Evolutionary conservation across 2,329 filamentous ascomycete genomes (phyloP).

Genomic region (Cytospora leucostoma): DNA sequence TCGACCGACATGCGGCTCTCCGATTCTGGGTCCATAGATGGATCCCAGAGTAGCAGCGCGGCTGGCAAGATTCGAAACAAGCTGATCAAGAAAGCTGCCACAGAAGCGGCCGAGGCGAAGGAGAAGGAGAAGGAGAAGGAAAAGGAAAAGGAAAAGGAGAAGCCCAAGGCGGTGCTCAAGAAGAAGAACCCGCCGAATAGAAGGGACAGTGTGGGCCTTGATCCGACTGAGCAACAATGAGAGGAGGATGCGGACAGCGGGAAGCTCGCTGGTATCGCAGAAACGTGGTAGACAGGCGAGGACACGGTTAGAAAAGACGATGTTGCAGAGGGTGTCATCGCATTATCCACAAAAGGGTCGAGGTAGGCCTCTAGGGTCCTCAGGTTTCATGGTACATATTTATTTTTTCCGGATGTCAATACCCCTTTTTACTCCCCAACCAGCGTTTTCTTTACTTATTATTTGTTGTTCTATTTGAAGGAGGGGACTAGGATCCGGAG

Average conservation of each 20-base stretch:
- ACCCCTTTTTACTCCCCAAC: not conserved
- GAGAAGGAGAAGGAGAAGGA: slow-evolving; percentile 5
- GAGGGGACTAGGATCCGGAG: not conserved
- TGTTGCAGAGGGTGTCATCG: not conserved
- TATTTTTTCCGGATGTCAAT: slow-evolving; percentile 5
- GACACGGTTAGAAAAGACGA: not conserved
- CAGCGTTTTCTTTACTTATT: slow-evolving; percentile 2
- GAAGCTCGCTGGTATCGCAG: not conserved
- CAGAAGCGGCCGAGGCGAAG: slow-evolving; percentile 13
- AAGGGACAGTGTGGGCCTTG: slow-evolving; percentile 29
- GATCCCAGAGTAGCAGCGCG: slow-evolving; percentile 25
- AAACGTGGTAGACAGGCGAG: slow-evolving; percentile 1
- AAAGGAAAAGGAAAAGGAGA: slow-evolving; percentile 25
- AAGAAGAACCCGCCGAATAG: slow-evolving; percentile 35
- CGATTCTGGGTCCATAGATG: slow-evolving; percentile 35
- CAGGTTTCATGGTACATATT: slow-evolving; percentile 7
- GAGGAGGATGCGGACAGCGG: not conserved
- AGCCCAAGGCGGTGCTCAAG: slow-evolving; percentile 25
- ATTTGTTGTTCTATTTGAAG: not conserved
- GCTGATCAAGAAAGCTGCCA: slow-evolving; percentile 27
- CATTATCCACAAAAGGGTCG: not conserved
- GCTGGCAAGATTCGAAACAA: slow-evolving; percentile 28
- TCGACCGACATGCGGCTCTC: slow-evolving; percentile 40
- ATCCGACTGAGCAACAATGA: slow-evolving; percentile 21
- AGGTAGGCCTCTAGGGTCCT: slow-evolving; percentile 2